A percentile compares a stretch with the other conserved stretches of the same genome.
phyloP scores from a whole-genome alignment of 768 basidiomycete genomes.

The Boletus speciosus region DNA sequence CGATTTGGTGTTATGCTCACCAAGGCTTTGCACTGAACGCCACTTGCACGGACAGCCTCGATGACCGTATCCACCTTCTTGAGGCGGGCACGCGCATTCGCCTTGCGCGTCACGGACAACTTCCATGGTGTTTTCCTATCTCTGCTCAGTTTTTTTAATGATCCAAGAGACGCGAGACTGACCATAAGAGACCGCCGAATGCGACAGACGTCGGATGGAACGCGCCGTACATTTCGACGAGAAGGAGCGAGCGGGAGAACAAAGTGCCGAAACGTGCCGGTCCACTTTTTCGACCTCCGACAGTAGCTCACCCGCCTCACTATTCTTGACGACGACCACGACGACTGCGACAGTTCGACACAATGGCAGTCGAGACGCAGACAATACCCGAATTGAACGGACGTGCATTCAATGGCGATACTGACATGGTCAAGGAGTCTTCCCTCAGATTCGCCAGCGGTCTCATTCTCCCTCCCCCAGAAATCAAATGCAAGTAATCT shows the following conservation, averaged over 20 bases:
- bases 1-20: slow-evolving; percentile 44
- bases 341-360: slow-evolving; percentile 19
- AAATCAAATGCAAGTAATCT: slow-evolving; percentile 73
- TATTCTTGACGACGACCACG: slow-evolving; percentile 23
- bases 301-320: background rate
- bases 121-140: slow-evolving; percentile 94
- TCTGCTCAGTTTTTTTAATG: background rate
- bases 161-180: slow-evolving; percentile 1
- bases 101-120: slow-evolving; percentile 86
- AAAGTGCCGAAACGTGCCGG: slow-evolving; percentile 25
- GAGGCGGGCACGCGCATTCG: slow-evolving; percentile 82
- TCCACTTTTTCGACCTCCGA: slow-evolving; percentile 28
- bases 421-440: slow-evolving; percentile 39
- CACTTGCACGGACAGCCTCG: slow-evolving; percentile 78
- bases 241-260: background rate
- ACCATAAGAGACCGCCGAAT: slow-evolving; percentile 85
- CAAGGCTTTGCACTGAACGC: slow-evolving; percentile 71
- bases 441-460: slow-evolving; percentile 66
- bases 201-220: slow-evolving; percentile 70
- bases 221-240: slow-evolving; percentile 71
- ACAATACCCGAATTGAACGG: slow-evolving; percentile 41
- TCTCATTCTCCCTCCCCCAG: slow-evolving; percentile 93
- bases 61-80: slow-evolving; percentile 94
- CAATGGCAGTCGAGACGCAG: slow-evolving; percentile 48
- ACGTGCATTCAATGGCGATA: slow-evolving; percentile 37